Percentiles rank a stretch among this genome's conserved stretches.
Evolutionary conservation across 1,139 yeast species (phyloP).

Genomic region (Yamadazyma membranifaciens): DNA sequence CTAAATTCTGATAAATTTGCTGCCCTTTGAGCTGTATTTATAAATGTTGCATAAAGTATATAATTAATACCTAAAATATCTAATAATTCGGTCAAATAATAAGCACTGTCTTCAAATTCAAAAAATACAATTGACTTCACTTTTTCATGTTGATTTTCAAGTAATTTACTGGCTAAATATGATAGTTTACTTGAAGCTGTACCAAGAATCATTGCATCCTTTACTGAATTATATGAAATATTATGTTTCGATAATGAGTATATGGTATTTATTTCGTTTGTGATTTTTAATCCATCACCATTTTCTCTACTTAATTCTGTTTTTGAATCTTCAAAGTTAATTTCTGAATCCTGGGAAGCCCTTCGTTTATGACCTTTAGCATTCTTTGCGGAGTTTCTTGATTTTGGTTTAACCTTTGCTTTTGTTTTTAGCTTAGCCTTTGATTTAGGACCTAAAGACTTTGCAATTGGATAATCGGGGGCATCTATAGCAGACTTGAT

Average conservation of each 20-base stretch:
- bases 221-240: constrained; percentile 21
- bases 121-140: constrained; percentile 63
- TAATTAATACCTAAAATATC: constrained; percentile 61
- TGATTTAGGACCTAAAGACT: background rate
- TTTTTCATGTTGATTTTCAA: constrained; percentile 47
- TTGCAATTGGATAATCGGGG: constrained; percentile 10
- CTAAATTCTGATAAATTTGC: constrained; percentile 53
- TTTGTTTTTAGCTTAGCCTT: constrained; percentile 3
- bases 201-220: constrained; percentile 46
- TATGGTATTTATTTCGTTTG: constrained; percentile 18
- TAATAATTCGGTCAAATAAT: constrained; percentile 60
- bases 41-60: constrained; percentile 62
- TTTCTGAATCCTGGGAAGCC: constrained; percentile 6
- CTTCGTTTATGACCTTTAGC: constrained; percentile 6
- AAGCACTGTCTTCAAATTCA: constrained; percentile 71
- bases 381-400: background rate
- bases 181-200: constrained; percentile 63
- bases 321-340: constrained; percentile 2
- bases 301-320: constrained; percentile 15
- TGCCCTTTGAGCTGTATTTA: constrained; percentile 50
- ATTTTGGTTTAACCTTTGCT: background rate
- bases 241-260: constrained; percentile 15
- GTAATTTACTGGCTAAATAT: constrained; percentile 51
- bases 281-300: constrained; percentile 21
- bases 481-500: constrained; percentile 14